Conservation (phyloP, 345 rosid species). For the Camelina neglecta region DNA sequence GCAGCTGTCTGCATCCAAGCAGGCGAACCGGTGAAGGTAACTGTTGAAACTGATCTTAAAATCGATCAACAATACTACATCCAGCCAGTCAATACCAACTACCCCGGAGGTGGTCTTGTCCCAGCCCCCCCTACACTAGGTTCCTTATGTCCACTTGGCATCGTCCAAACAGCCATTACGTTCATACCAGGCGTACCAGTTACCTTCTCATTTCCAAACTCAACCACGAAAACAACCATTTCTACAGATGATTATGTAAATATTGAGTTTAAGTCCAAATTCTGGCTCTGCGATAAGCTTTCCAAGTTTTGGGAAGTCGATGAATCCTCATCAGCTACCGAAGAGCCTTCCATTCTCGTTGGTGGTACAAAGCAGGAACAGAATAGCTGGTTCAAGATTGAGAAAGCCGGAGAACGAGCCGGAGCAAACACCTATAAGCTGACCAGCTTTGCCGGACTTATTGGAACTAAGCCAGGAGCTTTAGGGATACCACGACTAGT, state of each 20-base stretch:
- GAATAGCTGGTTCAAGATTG: not conserved
- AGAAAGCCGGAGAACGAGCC: not conserved
- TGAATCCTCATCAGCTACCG: not conserved
- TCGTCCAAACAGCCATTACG: not conserved
- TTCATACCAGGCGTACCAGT: constrained; percentile 6
- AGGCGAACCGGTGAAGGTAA: not conserved
- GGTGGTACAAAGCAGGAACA: not conserved
- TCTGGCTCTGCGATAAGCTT: not conserved
- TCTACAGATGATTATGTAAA: not conserved
- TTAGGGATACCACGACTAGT: not conserved
- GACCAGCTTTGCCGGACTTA: not conserved
- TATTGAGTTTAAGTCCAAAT: not conserved
- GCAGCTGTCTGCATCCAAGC: not conserved
- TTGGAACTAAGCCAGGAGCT: not conserved
- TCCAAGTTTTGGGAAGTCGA: not conserved
- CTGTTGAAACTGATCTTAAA: not conserved
- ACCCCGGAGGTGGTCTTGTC: constrained; percentile 19
- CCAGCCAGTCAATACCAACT: not conserved
- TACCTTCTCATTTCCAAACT: not conserved
- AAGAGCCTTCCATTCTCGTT: not conserved
- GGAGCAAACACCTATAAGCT: not conserved
- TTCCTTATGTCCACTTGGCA: constrained; percentile 27
- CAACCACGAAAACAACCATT: not conserved
- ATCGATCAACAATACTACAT: not conserved
- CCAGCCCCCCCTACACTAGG: not conserved